Evolutionary conservation across 2,329 filamentous ascomycete species (phyloP), one percentile per base, ranked within the genome.

Genomic region (Diaporthe sp.): DNA sequence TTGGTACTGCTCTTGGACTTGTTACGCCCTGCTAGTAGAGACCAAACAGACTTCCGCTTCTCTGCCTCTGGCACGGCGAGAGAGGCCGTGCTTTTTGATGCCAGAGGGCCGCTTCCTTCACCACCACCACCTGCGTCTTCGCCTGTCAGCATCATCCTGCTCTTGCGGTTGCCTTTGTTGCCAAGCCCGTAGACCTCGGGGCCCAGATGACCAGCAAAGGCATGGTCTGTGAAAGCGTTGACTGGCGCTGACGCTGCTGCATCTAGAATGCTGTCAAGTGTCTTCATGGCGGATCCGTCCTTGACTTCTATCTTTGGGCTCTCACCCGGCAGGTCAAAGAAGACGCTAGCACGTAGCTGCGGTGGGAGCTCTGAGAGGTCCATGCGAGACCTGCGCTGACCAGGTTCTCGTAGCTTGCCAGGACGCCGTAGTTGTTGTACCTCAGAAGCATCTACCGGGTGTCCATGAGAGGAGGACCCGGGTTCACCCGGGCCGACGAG

Each of bases 191-290:
- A 97, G 0, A 96, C 90, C 78, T 96, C 94, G 6, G 89, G 82
- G 32, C 95, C 94, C 15, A 95, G 86, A 76, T 92, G 91, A 6
- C 95, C 95, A 37, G 92, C 94, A 80, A 94, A 95, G 0, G 93
- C 91, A 81, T 98, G 95, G 79, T 98, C 95, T 0, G 94, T 97
- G 79, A 98, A 98, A 35, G 96, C 96, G 77, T 89, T 94, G 39
- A 98, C 95, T 1, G 97, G 97, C 0, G 97, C 96, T 75, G 89
- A 90, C 3, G 94, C 94, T 3, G 96, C 97, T 10, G 96, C 97
- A 80, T 98, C 94, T 22, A 99, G 88, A 70, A 99, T 97, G 81
- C 92, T 96, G 77, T 99, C 96, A 10, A 99, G 89, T 0, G 96
- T 98, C 55, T 91, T 93, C 81, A 95, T 94, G 15, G 96, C 96